Evolutionary conservation across 2,329 filamentous ascomycete genomes (phyloP).

Genomic region (Penicillium italicum): DNA sequence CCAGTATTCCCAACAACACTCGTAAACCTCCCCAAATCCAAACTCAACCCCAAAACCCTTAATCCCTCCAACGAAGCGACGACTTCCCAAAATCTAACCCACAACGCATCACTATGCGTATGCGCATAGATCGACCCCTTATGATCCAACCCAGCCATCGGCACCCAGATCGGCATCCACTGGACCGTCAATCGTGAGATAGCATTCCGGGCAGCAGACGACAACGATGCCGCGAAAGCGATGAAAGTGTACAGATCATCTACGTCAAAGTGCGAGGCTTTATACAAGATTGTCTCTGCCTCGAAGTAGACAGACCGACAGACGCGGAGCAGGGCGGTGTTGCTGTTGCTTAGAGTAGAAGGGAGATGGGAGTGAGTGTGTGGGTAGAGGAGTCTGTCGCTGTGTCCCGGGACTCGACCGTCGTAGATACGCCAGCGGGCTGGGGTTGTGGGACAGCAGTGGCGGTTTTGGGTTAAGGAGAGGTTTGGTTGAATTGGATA

Average conservation of each 20-base stretch:
- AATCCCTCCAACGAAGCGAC: slow-evolving; percentile 23
- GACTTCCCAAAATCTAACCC: slow-evolving; percentile 30
- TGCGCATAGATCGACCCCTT: slow-evolving; percentile 34
- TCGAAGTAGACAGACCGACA: slow-evolving; percentile 38
- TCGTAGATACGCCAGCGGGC: slow-evolving; percentile 32
- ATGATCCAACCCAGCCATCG: slow-evolving; percentile 30
- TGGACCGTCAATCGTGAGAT: slow-evolving; percentile 31
- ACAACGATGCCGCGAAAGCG: slow-evolving; percentile 28
- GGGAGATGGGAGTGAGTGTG: slow-evolving; percentile 32
- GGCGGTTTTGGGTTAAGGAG: slow-evolving; percentile 29
- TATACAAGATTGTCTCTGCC: slow-evolving; percentile 30
- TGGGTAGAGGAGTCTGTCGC: slow-evolving; percentile 32
- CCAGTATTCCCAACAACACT: slow-evolving; percentile 14
- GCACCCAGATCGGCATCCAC: slow-evolving; percentile 37
- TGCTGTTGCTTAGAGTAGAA: slow-evolving; percentile 21
- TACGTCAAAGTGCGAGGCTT: slow-evolving; percentile 31
- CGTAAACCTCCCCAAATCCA: slow-evolving; percentile 34
- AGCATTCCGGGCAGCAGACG: slow-evolving; percentile 12
- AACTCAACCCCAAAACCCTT: slow-evolving; percentile 22
- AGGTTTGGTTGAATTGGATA: slow-evolving; percentile 6
- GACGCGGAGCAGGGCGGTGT: slow-evolving; percentile 28
- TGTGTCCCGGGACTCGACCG: slow-evolving; percentile 16
- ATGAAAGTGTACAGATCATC: slow-evolving; percentile 39
- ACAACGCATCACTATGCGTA: slow-evolving; percentile 37
- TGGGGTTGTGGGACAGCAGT: slow-evolving; percentile 33